phyloP scores from a whole-genome alignment of 768 basidiomycete species.

The Boletus subcaerulescens region DNA sequence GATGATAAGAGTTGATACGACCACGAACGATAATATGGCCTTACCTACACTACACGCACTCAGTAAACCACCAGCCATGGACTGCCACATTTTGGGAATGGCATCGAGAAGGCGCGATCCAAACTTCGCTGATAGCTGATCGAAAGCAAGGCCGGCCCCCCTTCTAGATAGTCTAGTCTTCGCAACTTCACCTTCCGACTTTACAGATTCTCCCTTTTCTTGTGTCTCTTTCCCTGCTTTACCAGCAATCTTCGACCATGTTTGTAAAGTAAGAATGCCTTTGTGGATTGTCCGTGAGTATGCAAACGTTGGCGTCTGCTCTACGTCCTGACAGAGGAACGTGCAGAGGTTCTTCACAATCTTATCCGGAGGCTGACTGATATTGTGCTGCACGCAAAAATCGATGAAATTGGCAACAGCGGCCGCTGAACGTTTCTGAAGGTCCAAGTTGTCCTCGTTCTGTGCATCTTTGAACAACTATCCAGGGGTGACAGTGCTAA shows the following conservation, averaged over 20 bases:
- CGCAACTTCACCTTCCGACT: constrained; percentile 50
- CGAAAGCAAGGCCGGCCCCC: constrained; percentile 83
- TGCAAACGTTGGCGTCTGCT: constrained; percentile 87
- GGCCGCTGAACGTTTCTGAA: constrained; percentile 84
- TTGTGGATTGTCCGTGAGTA: constrained; percentile 55
- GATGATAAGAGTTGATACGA: background rate
- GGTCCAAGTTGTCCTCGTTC: constrained; percentile 85
- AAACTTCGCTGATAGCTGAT: constrained; percentile 73
- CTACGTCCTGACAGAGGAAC: constrained; percentile 90
- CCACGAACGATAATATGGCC: constrained; percentile 14
- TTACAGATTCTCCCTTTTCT: constrained; percentile 42
- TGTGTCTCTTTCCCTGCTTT: constrained; percentile 38
- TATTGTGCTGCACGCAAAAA: constrained; percentile 71
- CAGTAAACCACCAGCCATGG: constrained; percentile 77
- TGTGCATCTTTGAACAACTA: constrained; percentile 29
- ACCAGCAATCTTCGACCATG: constrained; percentile 35
- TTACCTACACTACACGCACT: constrained; percentile 66
- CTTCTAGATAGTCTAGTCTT: constrained; percentile 74
- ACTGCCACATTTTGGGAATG: constrained; percentile 95
- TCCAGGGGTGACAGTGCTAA: background rate
- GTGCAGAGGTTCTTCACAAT: constrained; percentile 97
- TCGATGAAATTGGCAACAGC: constrained; percentile 87
- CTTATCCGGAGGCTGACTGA: constrained; percentile 88
- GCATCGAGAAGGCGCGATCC: constrained; percentile 66
- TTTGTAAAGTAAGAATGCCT: constrained; percentile 77